A percentile compares a stretch with the other conserved stretches of the same genome.
Evolutionary conservation across 108 stramenopile species (phyloP).

Genomic region (Fistulifera pelliculosa): DNA sequence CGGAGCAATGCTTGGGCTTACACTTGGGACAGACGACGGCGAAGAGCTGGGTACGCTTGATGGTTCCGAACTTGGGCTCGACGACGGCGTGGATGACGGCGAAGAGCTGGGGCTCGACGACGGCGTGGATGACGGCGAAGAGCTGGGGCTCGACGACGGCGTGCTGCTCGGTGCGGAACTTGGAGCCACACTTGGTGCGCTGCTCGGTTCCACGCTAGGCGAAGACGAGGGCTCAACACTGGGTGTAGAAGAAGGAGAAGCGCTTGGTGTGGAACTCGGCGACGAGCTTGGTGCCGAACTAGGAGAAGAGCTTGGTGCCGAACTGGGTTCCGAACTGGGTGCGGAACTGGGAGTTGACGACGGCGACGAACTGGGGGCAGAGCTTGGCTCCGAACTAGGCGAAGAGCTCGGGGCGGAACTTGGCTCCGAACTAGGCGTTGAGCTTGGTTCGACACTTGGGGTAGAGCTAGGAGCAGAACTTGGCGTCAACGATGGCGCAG

Average conservation of each 20-base stretch:
- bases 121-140: neutral
- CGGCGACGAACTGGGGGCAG: neutral
- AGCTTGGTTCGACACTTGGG: constrained; percentile 2
- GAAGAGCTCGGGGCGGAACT: neutral
- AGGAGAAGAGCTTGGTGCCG: neutral
- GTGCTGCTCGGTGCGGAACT: neutral
- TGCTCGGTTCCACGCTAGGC: neutral
- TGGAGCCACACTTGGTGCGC: neutral
- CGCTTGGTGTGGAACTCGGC: neutral
- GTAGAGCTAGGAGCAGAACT: neutral
- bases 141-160: neutral
- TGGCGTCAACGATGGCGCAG: neutral
- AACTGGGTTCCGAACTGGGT: neutral
- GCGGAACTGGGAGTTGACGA: too few species aligned
- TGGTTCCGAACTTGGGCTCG: constrained; percentile 2
- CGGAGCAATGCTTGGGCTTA: too few species aligned
- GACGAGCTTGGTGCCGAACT: neutral
- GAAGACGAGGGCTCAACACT: neutral
- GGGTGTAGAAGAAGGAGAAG: neutral
- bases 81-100: constrained; percentile 4
- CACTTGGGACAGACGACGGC: too few species aligned
- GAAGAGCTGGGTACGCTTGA: too few species aligned
- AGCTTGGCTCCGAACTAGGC: neutral
- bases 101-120: neutral
- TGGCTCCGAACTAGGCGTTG: neutral